phyloP scores from a whole-genome alignment of 495 filamentous ascomycete genomes.

The Chaetomidium leptoderma region DNA sequence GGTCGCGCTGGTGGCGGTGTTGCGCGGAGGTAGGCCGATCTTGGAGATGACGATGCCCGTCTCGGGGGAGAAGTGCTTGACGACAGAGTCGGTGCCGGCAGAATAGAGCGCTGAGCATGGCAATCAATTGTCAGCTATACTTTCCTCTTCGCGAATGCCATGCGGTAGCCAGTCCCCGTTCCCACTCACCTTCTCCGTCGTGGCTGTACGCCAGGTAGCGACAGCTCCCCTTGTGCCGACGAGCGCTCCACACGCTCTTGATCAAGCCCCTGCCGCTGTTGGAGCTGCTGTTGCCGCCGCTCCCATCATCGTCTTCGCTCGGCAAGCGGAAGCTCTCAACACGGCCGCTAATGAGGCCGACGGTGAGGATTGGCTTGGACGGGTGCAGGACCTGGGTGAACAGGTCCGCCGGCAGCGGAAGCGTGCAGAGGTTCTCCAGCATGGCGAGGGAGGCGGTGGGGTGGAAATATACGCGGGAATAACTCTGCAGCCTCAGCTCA shows the following conservation, averaged over 20 bases:
- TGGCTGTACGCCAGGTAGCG: slow-evolving; percentile 68
- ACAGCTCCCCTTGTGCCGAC: slow-evolving; percentile 89
- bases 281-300: slow-evolving; percentile 44
- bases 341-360: slow-evolving; percentile 79
- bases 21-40: slow-evolving; percentile 54
- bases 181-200: slow-evolving; percentile 60
- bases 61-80: slow-evolving; percentile 77
- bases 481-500: slow-evolving; percentile 2
- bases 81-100: slow-evolving; percentile 80
- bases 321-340: slow-evolving; percentile 84
- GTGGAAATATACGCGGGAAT: background rate
- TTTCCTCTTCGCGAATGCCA: background rate
- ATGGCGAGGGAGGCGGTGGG: slow-evolving; percentile 25
- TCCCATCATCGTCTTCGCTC: slow-evolving; percentile 44
- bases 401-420: slow-evolving; percentile 79
- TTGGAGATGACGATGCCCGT: slow-evolving; percentile 81
- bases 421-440: slow-evolving; percentile 86
- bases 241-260: slow-evolving; percentile 80
- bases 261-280: slow-evolving; percentile 67
- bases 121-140: slow-evolving; percentile 16
- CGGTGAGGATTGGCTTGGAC: slow-evolving; percentile 71
- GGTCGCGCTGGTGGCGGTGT: slow-evolving; percentile 28
- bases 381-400: slow-evolving; percentile 89
- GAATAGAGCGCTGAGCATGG: slow-evolving; percentile 64
- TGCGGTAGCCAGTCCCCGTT: background rate